Evolutionary conservation across 139 green algal genomes (phyloP).

Genomic region (Spirogloea muscicola): DNA sequence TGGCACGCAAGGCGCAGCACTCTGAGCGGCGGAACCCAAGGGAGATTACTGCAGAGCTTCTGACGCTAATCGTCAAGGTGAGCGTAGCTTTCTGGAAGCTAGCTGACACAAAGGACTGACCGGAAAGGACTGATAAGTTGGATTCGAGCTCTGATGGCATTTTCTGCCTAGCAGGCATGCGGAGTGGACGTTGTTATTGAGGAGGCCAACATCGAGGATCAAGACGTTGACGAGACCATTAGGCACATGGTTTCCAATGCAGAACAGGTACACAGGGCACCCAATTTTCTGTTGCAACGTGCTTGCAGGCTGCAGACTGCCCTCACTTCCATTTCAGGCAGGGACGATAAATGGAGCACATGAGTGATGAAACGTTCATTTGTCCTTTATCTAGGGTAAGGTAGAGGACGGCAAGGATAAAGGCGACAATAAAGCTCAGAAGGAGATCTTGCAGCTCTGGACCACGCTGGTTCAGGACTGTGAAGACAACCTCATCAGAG

Average conservation of each 20-base stretch:
- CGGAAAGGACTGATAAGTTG: background rate
- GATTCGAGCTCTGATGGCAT: background rate
- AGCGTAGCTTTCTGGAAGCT: background rate
- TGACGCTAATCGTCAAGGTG: slow-evolving; percentile 13
- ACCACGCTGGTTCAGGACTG: slow-evolving; percentile 29
- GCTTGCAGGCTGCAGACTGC: background rate
- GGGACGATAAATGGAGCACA: slow-evolving; percentile 5
- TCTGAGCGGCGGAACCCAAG: too few species aligned
- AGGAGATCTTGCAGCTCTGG: slow-evolving; percentile 33
- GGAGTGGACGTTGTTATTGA: slow-evolving; percentile 22
- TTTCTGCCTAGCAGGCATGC: slow-evolving; percentile 20
- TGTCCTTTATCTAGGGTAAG: slow-evolving; percentile 13
- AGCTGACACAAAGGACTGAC: background rate
- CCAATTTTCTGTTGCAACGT: background rate
- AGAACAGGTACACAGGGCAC: background rate
- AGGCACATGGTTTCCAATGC: slow-evolving; percentile 20
- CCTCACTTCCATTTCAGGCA: background rate
- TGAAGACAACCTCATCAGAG: slow-evolving; percentile 20
- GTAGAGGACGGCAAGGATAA: slow-evolving; percentile 28
- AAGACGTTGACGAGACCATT: slow-evolving; percentile 27
- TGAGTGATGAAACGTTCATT: background rate
- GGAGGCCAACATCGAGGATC: slow-evolving; percentile 17
- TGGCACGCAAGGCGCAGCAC: too few species aligned
- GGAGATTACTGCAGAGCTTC: background rate
- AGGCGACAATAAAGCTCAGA: background rate